These are phyloP conservation scores for Agastache rugosa DNA, from an alignment of 257 asterid species.

Conservation along the genomic window DNA sequence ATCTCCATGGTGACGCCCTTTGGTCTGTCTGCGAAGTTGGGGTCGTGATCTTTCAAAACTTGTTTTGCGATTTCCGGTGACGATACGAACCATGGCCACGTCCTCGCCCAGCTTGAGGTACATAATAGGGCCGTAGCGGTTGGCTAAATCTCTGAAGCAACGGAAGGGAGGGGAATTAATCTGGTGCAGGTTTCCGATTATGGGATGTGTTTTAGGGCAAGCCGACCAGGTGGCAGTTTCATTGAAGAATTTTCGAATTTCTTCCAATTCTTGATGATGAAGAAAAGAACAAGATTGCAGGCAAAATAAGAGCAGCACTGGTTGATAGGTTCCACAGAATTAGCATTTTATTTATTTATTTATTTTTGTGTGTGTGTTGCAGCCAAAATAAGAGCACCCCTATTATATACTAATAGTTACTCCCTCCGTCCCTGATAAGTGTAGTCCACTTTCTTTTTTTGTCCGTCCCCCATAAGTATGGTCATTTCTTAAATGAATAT, in stretches of 20 bases:
- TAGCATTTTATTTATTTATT: no score
- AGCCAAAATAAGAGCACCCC: no score
- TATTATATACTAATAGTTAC: no score
- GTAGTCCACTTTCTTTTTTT: no score
- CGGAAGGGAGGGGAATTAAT: slow-evolving; percentile 11
- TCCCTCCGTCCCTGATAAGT: no score
- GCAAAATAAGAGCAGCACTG: not conserved
- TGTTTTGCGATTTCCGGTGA: not conserved
- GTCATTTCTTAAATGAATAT: no score
- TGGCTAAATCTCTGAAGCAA: slow-evolving; percentile 5
- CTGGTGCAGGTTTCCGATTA: slow-evolving; percentile 16
- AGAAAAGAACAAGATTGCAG: not conserved
- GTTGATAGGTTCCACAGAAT: no score
- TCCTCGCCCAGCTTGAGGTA: slow-evolving; percentile 26
- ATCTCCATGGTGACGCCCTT: not conserved
- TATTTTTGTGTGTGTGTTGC: no score
- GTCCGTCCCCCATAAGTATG: no score
- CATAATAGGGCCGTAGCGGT: slow-evolving; percentile 4
- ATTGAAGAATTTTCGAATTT: not conserved
- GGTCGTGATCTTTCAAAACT: slow-evolving; percentile 5
- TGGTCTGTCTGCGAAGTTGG: not conserved
- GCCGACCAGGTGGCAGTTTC: slow-evolving; percentile 20
- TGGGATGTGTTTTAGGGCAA: not conserved
- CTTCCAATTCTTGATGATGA: not conserved
- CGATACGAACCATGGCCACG: not conserved